Percentiles rank a stretch among this genome's conserved stretches.
phyloP scores from a whole-genome alignment of 345 rosid species.

The Xanthoceras sorbifolium region DNA sequence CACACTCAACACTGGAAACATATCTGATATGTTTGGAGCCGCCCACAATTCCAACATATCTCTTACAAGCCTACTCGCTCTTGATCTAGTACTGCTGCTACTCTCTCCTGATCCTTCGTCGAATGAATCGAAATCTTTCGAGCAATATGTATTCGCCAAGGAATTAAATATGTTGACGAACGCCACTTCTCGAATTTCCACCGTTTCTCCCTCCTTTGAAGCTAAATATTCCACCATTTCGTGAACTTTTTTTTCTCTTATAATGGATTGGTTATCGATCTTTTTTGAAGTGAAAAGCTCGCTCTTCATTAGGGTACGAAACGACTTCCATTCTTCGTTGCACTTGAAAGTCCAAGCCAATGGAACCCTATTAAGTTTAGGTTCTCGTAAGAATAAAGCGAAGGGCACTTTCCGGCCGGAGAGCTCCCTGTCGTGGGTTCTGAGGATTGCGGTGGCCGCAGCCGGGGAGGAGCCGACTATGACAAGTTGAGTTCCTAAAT shows the following conservation, averaged over 20 bases:
- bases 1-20: constrained; percentile 19
- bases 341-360: constrained; percentile 19
- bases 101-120: neutral
- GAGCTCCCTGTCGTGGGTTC: constrained; percentile 28
- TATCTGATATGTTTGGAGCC: constrained; percentile 19
- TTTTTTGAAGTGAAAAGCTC: constrained; percentile 18
- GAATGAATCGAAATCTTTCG: neutral
- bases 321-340: constrained; percentile 11
- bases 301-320: constrained; percentile 11
- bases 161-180: neutral
- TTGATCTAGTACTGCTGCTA: neutral
- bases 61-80: neutral
- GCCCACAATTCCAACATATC: constrained; percentile 9
- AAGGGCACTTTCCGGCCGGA: constrained; percentile 21
- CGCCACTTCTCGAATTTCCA: constrained; percentile 14
- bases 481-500: constrained; percentile 26
- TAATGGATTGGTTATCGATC: neutral
- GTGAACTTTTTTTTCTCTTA: constrained; percentile 11
- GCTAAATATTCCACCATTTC: constrained; percentile 16
- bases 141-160: neutral
- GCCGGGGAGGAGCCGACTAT: constrained; percentile 27
- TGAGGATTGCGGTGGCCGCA: constrained; percentile 31
- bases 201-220: constrained; percentile 7
- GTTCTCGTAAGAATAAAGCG: neutral
- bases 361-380: constrained; percentile 7